Conservation (phyloP, 768 basidiomycete species). For the Gautieria morchelliformis region DNA sequence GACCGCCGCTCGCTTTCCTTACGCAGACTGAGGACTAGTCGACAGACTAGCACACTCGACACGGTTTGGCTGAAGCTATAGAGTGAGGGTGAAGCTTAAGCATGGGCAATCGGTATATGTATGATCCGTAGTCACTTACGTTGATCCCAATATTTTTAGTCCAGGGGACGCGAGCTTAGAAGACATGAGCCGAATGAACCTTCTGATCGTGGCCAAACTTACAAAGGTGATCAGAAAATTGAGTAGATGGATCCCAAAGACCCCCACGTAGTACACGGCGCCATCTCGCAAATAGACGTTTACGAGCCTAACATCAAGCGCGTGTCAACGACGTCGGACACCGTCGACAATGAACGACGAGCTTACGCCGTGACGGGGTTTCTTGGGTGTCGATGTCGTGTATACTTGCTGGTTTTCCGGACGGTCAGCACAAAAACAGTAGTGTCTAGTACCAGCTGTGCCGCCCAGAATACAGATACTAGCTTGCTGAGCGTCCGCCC, state of each 20-base stretch:
- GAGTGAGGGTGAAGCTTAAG: not conserved
- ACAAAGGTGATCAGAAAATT: slow-evolving; percentile 2
- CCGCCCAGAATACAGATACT: not conserved
- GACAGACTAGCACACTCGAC: not conserved
- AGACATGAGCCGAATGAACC: not conserved
- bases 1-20: not conserved
- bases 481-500: not conserved
- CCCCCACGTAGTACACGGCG: not conserved
- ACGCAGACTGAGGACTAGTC: slow-evolving; percentile 1
- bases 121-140: not conserved
- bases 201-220: not conserved
- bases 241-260: not conserved
- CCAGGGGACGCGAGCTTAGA: not conserved
- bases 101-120: not conserved
- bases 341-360: not conserved
- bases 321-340: not conserved
- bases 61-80: not conserved
- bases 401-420: not conserved
- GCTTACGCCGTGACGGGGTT: not conserved
- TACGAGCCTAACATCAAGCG: not conserved
- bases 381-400: not conserved
- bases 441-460: not conserved
- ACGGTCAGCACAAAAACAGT: not conserved
- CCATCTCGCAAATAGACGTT: not conserved
- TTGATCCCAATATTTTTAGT: not conserved